Percentiles rank a stretch among this genome's conserved stretches.
These are phyloP conservation scores for Daucus carota DNA, from an alignment of 129 eudicot genomes.

Conservation along the genomic window DH1_v3.0 NC_030387.2:27030001-27030500, in stretches of 20 bases:
- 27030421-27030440: conserved; percentile 62
- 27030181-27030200: not conserved
- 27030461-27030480: conserved; percentile 62
- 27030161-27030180: not conserved
- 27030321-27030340: conserved; percentile 3
- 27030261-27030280: not conserved
- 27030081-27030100: not conserved
- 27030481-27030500: conserved; percentile 81
- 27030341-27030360: no score
- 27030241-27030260: not conserved
- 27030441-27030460: conserved; percentile 38
- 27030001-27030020: no score
- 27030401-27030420: conserved; percentile 2
- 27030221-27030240: not conserved
- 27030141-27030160: not conserved
- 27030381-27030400: not conserved
- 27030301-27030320: not conserved
- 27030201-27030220: not conserved
- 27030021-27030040: not conserved
- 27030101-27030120: not conserved
- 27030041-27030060: not conserved
- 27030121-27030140: not conserved
- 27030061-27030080: not conserved
- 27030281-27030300: not conserved
- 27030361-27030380: not conserved